These are phyloP conservation scores for Globisporangium yorkense DNA, from an alignment of 352 stramenopile species.

Conservation along the genomic window DNA sequence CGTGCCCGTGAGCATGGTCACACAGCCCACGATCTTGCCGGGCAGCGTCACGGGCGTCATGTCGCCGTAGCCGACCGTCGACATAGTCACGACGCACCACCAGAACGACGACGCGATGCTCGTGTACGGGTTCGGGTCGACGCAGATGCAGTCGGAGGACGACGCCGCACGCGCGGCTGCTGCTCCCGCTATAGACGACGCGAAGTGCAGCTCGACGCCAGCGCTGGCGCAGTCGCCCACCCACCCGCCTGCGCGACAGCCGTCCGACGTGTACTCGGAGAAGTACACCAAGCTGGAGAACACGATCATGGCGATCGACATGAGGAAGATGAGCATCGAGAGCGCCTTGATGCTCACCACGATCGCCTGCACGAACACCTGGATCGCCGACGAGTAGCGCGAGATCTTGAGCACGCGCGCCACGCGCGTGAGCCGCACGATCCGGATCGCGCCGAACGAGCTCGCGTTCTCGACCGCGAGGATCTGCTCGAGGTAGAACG, in stretches of 20 bases:
- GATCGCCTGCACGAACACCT: slow-evolving; percentile 76
- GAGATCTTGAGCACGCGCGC: slow-evolving; percentile 86
- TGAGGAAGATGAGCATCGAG: slow-evolving; percentile 86
- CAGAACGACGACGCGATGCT: slow-evolving; percentile 80
- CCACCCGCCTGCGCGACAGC: slow-evolving; percentile 54
- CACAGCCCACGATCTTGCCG: slow-evolving; percentile 68
- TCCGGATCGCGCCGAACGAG: slow-evolving; percentile 69
- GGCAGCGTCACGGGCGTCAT: slow-evolving; percentile 70
- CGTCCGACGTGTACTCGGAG: slow-evolving; percentile 60
- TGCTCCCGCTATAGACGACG: slow-evolving; percentile 19
- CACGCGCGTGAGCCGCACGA: slow-evolving; percentile 79
- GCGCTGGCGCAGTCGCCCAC: slow-evolving; percentile 32
- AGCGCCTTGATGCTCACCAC: slow-evolving; percentile 68
- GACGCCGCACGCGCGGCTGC: slow-evolving; percentile 14
- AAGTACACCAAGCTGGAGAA: slow-evolving; percentile 86
- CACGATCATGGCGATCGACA: slow-evolving; percentile 79
- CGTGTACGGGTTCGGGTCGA: slow-evolving; percentile 79
- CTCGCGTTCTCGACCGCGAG: slow-evolving; percentile 58
- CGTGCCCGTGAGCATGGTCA: slow-evolving; percentile 76
- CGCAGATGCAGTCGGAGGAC: slow-evolving; percentile 31
- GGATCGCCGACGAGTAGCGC: slow-evolving; percentile 80
- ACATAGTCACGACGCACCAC: slow-evolving; percentile 92
- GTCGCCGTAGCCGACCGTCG: slow-evolving; percentile 87
- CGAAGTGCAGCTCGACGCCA: slow-evolving; percentile 3
- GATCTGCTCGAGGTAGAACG: slow-evolving; percentile 77